Evolutionary conservation across 208 protist genomes (phyloP), one percentile per base, ranked within the genome.

Genomic region (Crithidia expoeki): DNA sequence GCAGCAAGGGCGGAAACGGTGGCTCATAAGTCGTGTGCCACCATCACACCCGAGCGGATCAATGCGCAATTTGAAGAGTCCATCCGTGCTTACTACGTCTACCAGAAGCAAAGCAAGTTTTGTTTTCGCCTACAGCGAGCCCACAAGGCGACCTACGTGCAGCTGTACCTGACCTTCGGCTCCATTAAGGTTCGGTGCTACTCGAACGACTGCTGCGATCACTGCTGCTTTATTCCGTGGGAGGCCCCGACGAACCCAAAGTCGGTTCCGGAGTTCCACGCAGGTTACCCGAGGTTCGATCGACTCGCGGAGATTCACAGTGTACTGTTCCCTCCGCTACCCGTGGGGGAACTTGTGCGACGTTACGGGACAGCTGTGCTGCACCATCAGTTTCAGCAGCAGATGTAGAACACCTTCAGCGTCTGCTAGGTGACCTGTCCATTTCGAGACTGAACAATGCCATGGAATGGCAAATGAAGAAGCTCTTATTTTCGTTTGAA

Each of bases 151-250:
- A 96, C 91, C 12, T 96, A 87, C 64, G 78, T 74, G 0, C 91
- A 96, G 79, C 79, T 96, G 30, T 96, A 94, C 68, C 70, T 96
- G 23, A 96, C 91, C 12, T 96, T 92, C 67, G 87, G 88, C n/a
- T 93, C 86, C 17, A 91, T 96, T 63, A 96, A 96, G 70, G 55
- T 96, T 21, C 88, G 91, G 28, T 96, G 91, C 78, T 96, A 94
- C 78, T 71, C 87, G 44, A 96, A 96, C 67, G 91, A 96, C 79
- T 96, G 91, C 76, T 87, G 72, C 59, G 71, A 84, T 6, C 36
- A 78, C 21, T 96, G 90, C 71, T 79, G 88, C n/a, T 53, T 83
- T 16, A 57, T 96, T 21, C 74, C 74, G 30, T 96, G 90, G 88
- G 76, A 66, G 25, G 40, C 55, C 0, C 71, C 84, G 46, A 58